Evolutionary conservation across 2,329 filamentous ascomycete genomes (phyloP), one percentile per base, ranked within the genome.

Genomic region (Trichoderma endophyticum): DNA sequence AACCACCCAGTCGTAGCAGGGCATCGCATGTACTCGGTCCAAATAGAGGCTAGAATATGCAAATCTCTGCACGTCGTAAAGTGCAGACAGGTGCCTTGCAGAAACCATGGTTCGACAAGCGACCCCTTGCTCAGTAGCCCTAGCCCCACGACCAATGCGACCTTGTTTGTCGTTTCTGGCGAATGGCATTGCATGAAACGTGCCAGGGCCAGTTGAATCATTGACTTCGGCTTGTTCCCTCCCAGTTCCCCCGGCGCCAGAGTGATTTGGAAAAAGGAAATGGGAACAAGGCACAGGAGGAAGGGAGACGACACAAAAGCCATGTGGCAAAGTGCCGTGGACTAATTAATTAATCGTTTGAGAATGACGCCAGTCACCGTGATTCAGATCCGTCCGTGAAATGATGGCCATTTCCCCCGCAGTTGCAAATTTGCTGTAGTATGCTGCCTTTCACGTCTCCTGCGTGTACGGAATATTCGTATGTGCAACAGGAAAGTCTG

Each of bases 311-410:
- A 34, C 30, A 34, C 48, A 14, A 61, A 61, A n/a, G 57, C 66
- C 66, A 70, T 70, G 66, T 70, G 66, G 66, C 39, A 60, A 69
- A 70, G 32, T 62, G 66, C 57, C 66, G 66, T 70, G 28, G 57
- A 62, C 56, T 51, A 61, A 54, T 51, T 61, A 51, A 51, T 70
- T 6, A 62, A 61, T 70, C n/a, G 39, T 54, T 62, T 61, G 66
- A 48, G 57, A 61, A 70, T 70, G 66, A 70, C 66, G 66, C 66
- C 66, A 70, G 30, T 39, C 56, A 51, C 26, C 12, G 66, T 61
- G 39, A 61, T 62, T 61, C 66, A 70, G 66, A 70, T 62, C 57
- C 66, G 36, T 54, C 28, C 32, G 30, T 36, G 57, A n/a, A 51
- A 36, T 54, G 21, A 48, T 59, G 28, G 32, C 39, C 61, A 34